Conservation (phyloP, 257 asterid genomes). For the Knoxia roxburghii region DNA sequence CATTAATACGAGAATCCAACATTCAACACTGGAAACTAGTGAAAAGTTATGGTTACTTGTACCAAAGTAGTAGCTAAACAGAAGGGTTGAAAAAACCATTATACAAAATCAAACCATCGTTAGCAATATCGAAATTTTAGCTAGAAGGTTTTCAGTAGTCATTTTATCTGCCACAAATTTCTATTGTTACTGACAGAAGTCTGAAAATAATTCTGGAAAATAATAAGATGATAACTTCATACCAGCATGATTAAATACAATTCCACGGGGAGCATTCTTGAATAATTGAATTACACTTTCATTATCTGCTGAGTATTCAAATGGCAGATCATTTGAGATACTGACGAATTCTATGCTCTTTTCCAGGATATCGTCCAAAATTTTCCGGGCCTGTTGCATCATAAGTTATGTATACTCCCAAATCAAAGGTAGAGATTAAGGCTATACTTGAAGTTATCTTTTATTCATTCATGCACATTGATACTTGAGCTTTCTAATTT, state of each 20-base stretch:
- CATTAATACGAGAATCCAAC: neutral
- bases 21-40: neutral
- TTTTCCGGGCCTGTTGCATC: conserved; percentile 52
- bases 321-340: conserved; percentile 15
- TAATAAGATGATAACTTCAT: conserved; percentile 6
- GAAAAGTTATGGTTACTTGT: neutral
- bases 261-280: conserved; percentile 67
- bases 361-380: conserved; percentile 53
- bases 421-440: neutral
- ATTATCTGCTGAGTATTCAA: conserved; percentile 31
- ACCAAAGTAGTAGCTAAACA: too few relatives aligned
- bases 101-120: conserved; percentile 17
- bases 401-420: conserved; percentile 1
- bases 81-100: neutral
- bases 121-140: conserved; percentile 32
- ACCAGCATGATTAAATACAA: conserved; percentile 60
- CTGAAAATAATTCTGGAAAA: conserved; percentile 4
- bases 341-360: conserved; percentile 51
- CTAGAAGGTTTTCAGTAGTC: neutral
- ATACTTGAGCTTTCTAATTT: neutral
- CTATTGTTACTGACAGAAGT: neutral
- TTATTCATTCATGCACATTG: neutral
- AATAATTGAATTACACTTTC: conserved; percentile 75
- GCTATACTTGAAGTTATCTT: too few relatives aligned
- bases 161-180: neutral